Percentiles rank a stretch among this genome's conserved stretches.
Evolutionary conservation across 257 asterid genomes (phyloP).

Genomic region (Solanum lycopersicoides): DNA sequence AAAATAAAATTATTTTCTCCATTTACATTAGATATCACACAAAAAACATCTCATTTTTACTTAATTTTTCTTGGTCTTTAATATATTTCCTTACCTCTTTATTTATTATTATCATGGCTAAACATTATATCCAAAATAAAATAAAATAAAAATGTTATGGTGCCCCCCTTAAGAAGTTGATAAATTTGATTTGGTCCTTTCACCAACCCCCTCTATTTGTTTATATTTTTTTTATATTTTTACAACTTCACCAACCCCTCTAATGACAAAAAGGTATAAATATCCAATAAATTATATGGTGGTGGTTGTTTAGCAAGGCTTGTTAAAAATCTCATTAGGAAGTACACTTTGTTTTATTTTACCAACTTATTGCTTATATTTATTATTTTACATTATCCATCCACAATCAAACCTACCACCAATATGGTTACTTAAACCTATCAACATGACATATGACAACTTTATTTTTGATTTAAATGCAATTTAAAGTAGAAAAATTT

Average conservation of each 20-base stretch:
- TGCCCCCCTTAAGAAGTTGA: background rate
- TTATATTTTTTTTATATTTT: background rate
- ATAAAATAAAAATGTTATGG: background rate
- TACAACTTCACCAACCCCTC: background rate
- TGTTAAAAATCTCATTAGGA: background rate
- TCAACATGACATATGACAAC: background rate
- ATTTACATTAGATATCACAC: background rate
- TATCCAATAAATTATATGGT: background rate
- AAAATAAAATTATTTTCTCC: too few relatives aligned
- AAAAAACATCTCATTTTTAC: background rate
- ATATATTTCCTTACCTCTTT: background rate
- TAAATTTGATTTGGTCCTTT: background rate
- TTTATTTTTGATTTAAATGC: background rate
- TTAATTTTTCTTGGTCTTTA: background rate
- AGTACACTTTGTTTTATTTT: background rate
- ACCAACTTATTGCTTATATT: background rate
- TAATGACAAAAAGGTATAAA: background rate
- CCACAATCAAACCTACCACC: background rate
- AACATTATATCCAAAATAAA: background rate
- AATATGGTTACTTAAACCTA: background rate
- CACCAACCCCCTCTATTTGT: background rate
- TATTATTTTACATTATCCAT: background rate
- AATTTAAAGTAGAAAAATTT: background rate
- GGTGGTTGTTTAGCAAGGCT: background rate
- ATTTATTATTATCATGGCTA: background rate